phyloP scores from a whole-genome alignment of 2,329 filamentous ascomycete species.

The Pseudogymnoascus sp. region DNA sequence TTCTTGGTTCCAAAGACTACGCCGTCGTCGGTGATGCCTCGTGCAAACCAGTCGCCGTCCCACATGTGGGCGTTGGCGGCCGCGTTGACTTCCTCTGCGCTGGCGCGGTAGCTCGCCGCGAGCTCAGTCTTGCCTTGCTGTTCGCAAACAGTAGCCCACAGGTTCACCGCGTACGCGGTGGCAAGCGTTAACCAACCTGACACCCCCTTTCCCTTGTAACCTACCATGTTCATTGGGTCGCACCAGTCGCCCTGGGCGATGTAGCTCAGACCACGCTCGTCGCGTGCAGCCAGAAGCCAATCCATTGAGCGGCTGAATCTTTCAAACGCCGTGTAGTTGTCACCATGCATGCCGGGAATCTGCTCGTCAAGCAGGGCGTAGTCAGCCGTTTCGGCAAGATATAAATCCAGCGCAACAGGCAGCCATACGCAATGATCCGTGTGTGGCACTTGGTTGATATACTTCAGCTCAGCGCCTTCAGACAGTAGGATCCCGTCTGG shows the following conservation, averaged over 20 bases:
- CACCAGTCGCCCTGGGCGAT: conserved; percentile 54
- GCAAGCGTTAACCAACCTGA: conserved; percentile 52
- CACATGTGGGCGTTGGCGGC: conserved; percentile 45
- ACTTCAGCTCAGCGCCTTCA: conserved; percentile 49
- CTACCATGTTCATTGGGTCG: conserved; percentile 56
- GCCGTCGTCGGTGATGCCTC: conserved; percentile 49
- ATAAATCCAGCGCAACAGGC: conserved; percentile 45
- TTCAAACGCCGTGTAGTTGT: conserved; percentile 43
- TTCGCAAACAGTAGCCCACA: conserved; percentile 47
- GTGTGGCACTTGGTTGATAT: conserved; percentile 54
- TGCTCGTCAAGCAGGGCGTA: conserved; percentile 40
- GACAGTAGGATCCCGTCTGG: conserved; percentile 47
- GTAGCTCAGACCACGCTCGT: conserved; percentile 46
- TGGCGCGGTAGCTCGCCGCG: conserved; percentile 37
- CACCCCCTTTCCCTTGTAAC: conserved; percentile 48
- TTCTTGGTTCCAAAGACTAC: conserved; percentile 43
- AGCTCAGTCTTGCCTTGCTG: conserved; percentile 33
- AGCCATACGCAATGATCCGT: conserved; percentile 54
- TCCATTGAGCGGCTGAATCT: conserved; percentile 50
- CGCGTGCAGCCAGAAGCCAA: conserved; percentile 44
- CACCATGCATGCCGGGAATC: conserved; percentile 36
- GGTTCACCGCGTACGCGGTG: conserved; percentile 42
- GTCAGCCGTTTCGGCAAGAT: conserved; percentile 47
- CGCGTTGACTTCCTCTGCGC: conserved; percentile 39
- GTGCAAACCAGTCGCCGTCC: conserved; percentile 49